Percentiles rank a stretch among this genome's conserved stretches.
phyloP scores from a whole-genome alignment of 208 protist species.

The Trypanosoma melophagium region DNA sequence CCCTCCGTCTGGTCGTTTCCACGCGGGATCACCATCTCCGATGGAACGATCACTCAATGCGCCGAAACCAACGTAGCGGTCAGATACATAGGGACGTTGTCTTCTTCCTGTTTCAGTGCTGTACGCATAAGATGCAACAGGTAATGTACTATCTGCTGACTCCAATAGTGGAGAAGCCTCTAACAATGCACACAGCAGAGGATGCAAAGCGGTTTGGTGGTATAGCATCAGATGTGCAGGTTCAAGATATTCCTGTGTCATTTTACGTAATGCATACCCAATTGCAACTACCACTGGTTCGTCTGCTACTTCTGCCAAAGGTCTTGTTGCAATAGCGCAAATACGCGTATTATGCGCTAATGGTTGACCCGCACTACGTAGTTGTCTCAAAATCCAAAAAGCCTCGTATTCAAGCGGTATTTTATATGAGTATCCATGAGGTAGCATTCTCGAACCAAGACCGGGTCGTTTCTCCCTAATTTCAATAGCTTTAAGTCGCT shows the following conservation, averaged over 20 bases:
- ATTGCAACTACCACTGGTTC: conserved; percentile 71
- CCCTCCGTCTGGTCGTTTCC: conserved; percentile 29
- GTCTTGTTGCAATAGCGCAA: conserved; percentile 54
- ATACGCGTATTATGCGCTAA: conserved; percentile 79
- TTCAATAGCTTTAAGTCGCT: conserved; percentile 57
- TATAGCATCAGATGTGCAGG: conserved; percentile 83
- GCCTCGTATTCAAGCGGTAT: conserved; percentile 65
- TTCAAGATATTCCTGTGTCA: conserved; percentile 72
- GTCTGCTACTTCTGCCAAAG: conserved; percentile 48
- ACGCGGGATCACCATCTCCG: conserved; percentile 60
- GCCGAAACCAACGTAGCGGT: conserved; percentile 70
- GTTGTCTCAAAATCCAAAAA: conserved; percentile 82
- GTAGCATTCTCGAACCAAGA: conserved; percentile 43
- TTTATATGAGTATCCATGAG: conserved; percentile 53
- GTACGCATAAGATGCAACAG: conserved; percentile 72
- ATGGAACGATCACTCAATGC: conserved; percentile 41
- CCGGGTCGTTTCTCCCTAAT: conserved; percentile 36
- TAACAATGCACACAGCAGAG: conserved; percentile 64
- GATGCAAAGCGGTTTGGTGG: conserved; percentile 73
- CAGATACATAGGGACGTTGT: conserved; percentile 53
- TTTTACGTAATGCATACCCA: conserved; percentile 65
- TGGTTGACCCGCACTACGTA: conserved; percentile 68
- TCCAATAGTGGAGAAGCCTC: conserved; percentile 57
- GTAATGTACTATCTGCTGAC: conserved; percentile 52
- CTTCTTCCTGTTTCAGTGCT: conserved; percentile 61